phyloP scores from a whole-genome alignment of 768 basidiomycete species.

The Solioccasus polychromus region DNA sequence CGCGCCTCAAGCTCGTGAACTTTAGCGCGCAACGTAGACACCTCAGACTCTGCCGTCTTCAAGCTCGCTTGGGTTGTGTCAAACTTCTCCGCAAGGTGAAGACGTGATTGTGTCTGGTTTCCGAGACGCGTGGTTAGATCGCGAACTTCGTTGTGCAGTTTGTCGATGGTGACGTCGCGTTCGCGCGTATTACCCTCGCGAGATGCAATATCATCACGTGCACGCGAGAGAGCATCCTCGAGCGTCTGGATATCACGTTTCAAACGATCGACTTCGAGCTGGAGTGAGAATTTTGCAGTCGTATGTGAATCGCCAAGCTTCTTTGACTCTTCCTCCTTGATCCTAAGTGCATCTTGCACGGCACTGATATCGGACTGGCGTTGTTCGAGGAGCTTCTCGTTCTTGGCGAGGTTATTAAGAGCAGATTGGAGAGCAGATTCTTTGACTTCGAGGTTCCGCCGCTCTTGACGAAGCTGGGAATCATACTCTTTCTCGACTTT shows the following conservation, averaged over 20 bases:
- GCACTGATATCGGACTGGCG: constrained; percentile 74
- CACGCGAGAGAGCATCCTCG: constrained; percentile 74
- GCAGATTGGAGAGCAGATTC: constrained; percentile 65
- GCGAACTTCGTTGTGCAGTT: constrained; percentile 73
- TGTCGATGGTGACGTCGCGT: constrained; percentile 70
- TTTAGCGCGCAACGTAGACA: constrained; percentile 53
- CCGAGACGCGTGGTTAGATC: constrained; percentile 79
- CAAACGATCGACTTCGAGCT: constrained; percentile 85
- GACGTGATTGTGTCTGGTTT: constrained; percentile 79
- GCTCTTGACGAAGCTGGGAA: constrained; percentile 54
- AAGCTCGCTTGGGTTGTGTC: constrained; percentile 62
- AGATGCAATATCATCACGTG: constrained; percentile 65
- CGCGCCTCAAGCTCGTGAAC: constrained; percentile 76
- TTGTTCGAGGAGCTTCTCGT: constrained; percentile 60
- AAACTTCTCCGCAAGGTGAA: constrained; percentile 89
- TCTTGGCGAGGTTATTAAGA: constrained; percentile 59
- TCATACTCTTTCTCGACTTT: constrained; percentile 62
- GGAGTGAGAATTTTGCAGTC: constrained; percentile 78
- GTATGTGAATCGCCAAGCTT: constrained; percentile 81
- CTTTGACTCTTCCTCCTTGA: constrained; percentile 73
- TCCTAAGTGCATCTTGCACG: constrained; percentile 69
- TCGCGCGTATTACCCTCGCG: constrained; percentile 65
- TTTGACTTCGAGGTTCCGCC: constrained; percentile 65
- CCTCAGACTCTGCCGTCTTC: constrained; percentile 68
- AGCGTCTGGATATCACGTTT: constrained; percentile 79